phyloP scores from a whole-genome alignment of 176 grass and related monocot species.

The Bonia amplexicaulis region DNA sequence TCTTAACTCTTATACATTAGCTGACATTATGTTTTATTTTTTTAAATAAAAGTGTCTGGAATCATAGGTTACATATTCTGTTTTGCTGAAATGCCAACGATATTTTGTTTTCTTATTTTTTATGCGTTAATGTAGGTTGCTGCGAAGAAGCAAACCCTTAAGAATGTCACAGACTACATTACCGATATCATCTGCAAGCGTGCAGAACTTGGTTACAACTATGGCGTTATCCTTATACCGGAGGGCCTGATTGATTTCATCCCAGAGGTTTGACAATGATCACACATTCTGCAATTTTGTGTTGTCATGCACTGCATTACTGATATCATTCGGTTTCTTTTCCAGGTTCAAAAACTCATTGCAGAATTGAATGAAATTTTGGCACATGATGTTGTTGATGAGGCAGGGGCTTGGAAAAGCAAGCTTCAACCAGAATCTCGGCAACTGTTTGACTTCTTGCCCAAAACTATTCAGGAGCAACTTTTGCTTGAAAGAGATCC shows the following conservation, averaged over 20 bases:
- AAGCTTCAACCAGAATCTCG: slow-evolving; percentile 65
- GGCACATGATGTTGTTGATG: slow-evolving; percentile 89
- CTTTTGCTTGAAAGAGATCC: slow-evolving; percentile 97
- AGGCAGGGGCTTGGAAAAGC: slow-evolving; percentile 79
- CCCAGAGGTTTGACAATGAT: slow-evolving; percentile 64
- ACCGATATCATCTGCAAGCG: slow-evolving; percentile 88
- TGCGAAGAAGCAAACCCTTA: slow-evolving; percentile 81
- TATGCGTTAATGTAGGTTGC: slow-evolving; percentile 56
- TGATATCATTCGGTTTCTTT: slow-evolving; percentile 18
- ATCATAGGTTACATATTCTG: neutral
- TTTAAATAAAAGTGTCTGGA: neutral
- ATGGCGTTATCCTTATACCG: slow-evolving; percentile 94
- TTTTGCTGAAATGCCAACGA: neutral
- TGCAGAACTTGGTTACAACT: slow-evolving; percentile 91
- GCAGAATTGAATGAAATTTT: slow-evolving; percentile 94
- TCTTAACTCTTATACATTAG: neutral
- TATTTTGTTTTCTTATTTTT: neutral
- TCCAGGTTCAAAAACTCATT: slow-evolving; percentile 93
- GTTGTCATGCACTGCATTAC: neutral
- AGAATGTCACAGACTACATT: slow-evolving; percentile 91
- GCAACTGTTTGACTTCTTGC: slow-evolving; percentile 82
- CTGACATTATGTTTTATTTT: neutral
- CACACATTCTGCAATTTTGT: neutral
- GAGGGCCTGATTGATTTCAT: slow-evolving; percentile 98
- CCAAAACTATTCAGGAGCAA: slow-evolving; percentile 87